phyloP scores from a whole-genome alignment of 208 protist species.

The Phytomonas sp. region DNA sequence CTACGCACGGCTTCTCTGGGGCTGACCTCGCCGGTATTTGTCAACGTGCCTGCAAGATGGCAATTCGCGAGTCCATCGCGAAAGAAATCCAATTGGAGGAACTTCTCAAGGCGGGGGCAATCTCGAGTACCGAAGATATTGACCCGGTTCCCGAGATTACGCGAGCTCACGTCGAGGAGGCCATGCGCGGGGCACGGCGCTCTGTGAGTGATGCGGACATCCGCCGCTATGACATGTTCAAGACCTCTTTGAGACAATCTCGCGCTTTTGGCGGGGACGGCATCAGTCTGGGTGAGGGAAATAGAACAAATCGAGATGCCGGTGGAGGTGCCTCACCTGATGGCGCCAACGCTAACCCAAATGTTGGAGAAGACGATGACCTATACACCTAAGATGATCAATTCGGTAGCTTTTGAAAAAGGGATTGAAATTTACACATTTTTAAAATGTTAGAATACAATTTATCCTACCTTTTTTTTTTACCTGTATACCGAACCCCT shows the following conservation, averaged over 20 bases:
- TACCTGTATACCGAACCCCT: background rate
- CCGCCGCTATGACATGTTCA: constrained; percentile 91
- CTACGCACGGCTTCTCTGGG: constrained; percentile 98
- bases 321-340: constrained; percentile 16
- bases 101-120: constrained; percentile 37
- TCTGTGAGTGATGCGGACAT: constrained; percentile 92
- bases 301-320: constrained; percentile 17
- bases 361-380: constrained; percentile 36
- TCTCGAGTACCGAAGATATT: constrained; percentile 66
- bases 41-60: constrained; percentile 90
- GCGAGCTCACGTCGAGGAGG: constrained; percentile 86
- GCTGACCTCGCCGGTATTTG: constrained; percentile 96
- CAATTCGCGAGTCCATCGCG: constrained; percentile 88
- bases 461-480: constrained; percentile 12
- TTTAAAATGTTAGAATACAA: background rate
- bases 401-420: background rate
- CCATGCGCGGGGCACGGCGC: constrained; percentile 81
- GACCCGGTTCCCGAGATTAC: constrained; percentile 89
- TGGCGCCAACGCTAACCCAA: constrained; percentile 10
- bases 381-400: constrained; percentile 31
- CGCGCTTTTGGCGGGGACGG: constrained; percentile 46
- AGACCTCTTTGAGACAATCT: constrained; percentile 70
- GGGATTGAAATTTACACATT: background rate
- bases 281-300: constrained; percentile 12
- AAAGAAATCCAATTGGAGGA: constrained; percentile 82